phyloP scores from a whole-genome alignment of 257 asterid genomes.

The Orobanche coerulescens region DNA sequence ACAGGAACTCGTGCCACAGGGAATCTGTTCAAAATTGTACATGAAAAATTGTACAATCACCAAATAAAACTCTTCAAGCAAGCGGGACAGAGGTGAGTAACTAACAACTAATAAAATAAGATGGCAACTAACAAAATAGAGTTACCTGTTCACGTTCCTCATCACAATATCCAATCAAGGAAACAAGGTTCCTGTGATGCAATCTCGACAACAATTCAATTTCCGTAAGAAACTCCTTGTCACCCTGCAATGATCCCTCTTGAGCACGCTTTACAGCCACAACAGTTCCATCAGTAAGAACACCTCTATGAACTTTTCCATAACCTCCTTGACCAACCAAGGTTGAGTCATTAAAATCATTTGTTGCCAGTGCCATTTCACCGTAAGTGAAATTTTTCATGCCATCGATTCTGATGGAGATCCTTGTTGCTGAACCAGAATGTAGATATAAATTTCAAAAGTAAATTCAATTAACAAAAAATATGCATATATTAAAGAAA shows the following conservation, averaged over 20 bases:
- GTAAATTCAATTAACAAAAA: not conserved
- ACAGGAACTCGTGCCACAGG: no score
- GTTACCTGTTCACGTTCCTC: constrained; percentile 99
- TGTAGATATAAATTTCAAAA: constrained; percentile 11
- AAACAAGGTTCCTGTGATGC: constrained; percentile 87
- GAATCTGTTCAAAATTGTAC: no score
- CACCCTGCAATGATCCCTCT: constrained; percentile 93
- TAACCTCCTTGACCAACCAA: constrained; percentile 92
- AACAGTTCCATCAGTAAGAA: constrained; percentile 62
- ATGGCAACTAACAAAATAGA: not conserved
- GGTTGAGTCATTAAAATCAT: constrained; percentile 44
- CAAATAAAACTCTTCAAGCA: no score
- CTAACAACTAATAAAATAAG: no score
- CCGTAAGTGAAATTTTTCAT: constrained; percentile 63
- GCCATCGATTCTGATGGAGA: constrained; percentile 73
- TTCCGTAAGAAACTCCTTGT: constrained; percentile 92
- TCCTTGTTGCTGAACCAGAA: constrained; percentile 57
- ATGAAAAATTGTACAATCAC: no score
- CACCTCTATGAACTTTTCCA: constrained; percentile 88
- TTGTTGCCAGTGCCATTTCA: constrained; percentile 69
- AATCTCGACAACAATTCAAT: constrained; percentile 78
- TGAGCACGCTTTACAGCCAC: constrained; percentile 95
- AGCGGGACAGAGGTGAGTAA: no score
- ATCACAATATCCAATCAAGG: constrained; percentile 82
- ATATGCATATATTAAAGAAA: not conserved